Conservation (phyloP, 768 basidiomycete genomes). For the Multifurca ochricompacta region DNA sequence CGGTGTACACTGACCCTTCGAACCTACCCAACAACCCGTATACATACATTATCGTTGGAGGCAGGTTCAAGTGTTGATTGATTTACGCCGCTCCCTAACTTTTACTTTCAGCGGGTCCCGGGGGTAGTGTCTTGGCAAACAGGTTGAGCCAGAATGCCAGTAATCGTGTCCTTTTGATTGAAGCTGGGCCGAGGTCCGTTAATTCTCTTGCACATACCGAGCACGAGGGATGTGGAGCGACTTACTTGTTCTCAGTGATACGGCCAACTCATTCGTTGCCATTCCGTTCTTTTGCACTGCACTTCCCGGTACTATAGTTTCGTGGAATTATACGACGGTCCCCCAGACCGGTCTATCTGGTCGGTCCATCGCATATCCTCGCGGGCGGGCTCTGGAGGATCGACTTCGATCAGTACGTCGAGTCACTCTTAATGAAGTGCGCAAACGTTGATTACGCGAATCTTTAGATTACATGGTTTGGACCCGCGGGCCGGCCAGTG, state of each 20-base stretch:
- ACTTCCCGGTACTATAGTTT: conserved; percentile 14
- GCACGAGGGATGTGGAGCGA: conserved; percentile 19
- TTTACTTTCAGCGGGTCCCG: neutral
- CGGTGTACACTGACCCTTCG: neutral
- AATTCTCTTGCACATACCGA: neutral
- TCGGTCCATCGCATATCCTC: conserved; percentile 21
- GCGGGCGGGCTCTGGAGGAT: conserved; percentile 25
- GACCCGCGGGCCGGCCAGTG: conserved; percentile 9
- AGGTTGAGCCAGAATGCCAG: neutral
- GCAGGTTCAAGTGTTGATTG: neutral
- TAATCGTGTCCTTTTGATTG: neutral
- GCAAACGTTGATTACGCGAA: neutral
- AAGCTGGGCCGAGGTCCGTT: neutral
- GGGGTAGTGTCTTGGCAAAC: neutral
- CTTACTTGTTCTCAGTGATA: neutral
- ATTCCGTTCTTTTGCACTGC: conserved; percentile 18
- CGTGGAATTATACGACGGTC: conserved; percentile 27
- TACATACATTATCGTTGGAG: neutral
- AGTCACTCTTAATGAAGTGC: neutral
- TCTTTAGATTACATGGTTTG: conserved; percentile 7
- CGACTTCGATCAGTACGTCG: conserved; percentile 24
- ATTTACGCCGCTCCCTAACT: neutral
- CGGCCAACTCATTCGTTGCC: conserved; percentile 11
- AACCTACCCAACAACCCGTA: neutral
- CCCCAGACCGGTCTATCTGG: conserved; percentile 21